Conservation (phyloP, 441 rosid species). For the Erodium moschatum region DNA sequence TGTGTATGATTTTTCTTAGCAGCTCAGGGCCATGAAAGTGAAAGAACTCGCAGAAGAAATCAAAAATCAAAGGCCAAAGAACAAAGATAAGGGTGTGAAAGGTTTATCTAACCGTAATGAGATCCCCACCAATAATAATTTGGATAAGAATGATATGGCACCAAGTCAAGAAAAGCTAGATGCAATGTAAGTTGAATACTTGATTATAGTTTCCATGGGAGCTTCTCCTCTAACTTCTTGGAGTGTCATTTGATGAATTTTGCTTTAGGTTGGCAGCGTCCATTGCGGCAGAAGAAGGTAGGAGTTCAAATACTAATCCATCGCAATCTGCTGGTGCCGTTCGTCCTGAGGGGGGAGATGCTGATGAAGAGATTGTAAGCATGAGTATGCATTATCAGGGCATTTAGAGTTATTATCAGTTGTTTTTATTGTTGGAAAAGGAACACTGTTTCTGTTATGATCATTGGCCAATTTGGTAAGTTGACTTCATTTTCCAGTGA, state of each 20-base stretch:
- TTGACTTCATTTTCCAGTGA: not conserved
- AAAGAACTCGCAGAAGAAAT: slow-evolving; percentile 76
- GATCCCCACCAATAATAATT: slow-evolving; percentile 15
- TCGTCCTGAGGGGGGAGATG: slow-evolving; percentile 38
- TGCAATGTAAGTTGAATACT: slow-evolving; percentile 44
- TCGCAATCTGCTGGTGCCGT: slow-evolving; percentile 40
- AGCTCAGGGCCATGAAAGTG: slow-evolving; percentile 73
- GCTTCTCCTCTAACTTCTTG: slow-evolving; percentile 17
- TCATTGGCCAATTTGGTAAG: not conserved
- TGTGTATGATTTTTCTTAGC: slow-evolving; percentile 14
- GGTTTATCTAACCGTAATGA: slow-evolving; percentile 29
- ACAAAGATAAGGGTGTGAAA: slow-evolving; percentile 43
- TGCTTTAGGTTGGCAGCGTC: slow-evolving; percentile 56
- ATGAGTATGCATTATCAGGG: not conserved
- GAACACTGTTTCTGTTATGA: not conserved
- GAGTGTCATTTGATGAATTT: slow-evolving; percentile 18
- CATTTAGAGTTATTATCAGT: not conserved
- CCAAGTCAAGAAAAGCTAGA: slow-evolving; percentile 49
- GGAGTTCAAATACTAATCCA: slow-evolving; percentile 27
- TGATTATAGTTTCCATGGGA: slow-evolving; percentile 17
- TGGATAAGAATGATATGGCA: slow-evolving; percentile 22
- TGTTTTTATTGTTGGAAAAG: not conserved
- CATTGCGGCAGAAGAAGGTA: slow-evolving; percentile 60
- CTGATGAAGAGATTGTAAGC: slow-evolving; percentile 62
- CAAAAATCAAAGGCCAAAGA: slow-evolving; percentile 41